These are phyloP conservation scores for Aspergillus persii DNA, from an alignment of 2,329 filamentous ascomycete genomes.

Conservation along the genomic window DNA sequence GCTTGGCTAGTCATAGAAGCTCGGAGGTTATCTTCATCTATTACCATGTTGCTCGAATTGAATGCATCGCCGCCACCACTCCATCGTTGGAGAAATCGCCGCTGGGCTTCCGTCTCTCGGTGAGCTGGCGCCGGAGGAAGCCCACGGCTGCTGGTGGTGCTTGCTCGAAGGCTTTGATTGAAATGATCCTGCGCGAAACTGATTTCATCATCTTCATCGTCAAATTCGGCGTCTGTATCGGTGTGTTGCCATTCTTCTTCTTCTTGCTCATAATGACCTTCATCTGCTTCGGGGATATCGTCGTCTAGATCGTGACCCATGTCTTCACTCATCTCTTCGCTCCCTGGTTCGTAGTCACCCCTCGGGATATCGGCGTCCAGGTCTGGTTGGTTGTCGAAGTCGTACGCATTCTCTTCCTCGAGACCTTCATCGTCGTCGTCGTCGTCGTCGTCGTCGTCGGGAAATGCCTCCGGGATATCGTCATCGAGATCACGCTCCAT, in stretches of 20 bases:
- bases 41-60: conserved; percentile 34
- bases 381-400: conserved; percentile 46
- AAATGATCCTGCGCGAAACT: conserved; percentile 26
- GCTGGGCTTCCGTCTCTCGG: conserved; percentile 40
- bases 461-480: conserved; percentile 65
- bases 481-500: conserved; percentile 67
- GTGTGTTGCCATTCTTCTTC: conserved; percentile 71
- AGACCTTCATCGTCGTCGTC: conserved; percentile 40
- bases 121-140: conserved; percentile 28
- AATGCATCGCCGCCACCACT: conserved; percentile 38
- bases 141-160: conserved; percentile 33
- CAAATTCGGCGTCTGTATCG: conserved; percentile 66
- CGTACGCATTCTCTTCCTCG: conserved; percentile 39
- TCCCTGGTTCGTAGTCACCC: conserved; percentile 42
- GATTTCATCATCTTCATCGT: conserved; percentile 41
- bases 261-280: conserved; percentile 45
- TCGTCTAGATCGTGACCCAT: conserved; percentile 71
- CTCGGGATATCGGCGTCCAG: conserved; percentile 62
- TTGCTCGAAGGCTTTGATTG: conserved; percentile 30
- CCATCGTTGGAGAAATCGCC: conserved; percentile 40
- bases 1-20: conserved; percentile 32
- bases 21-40: conserved; percentile 35
- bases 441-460: conserved; percentile 41
- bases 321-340: conserved; percentile 51
- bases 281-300: conserved; percentile 63